A percentile compares a stretch with the other conserved stretches of the same genome.
Conservation (phyloP, 208 protist genomes). For the Leishmania gerbilli region DNA sequence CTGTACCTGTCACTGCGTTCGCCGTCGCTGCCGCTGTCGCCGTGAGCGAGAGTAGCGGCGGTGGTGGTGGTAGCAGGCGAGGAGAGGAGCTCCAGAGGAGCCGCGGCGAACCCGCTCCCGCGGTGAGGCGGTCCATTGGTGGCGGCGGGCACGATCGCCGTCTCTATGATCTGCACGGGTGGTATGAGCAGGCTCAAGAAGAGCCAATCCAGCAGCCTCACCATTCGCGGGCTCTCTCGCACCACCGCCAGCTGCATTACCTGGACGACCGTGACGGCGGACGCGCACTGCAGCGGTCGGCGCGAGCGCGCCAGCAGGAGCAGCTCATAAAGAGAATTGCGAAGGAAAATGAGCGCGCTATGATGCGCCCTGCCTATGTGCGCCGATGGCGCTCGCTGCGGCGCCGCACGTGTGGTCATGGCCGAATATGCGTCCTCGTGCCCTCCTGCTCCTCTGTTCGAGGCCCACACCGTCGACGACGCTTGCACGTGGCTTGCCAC, state of each 20-base stretch:
- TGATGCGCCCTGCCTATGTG: neutral
- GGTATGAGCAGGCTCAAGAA: neutral
- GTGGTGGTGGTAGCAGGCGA: neutral
- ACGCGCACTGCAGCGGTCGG: neutral
- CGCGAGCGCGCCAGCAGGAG: neutral
- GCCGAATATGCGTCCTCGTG: neutral
- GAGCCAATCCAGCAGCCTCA: neutral
- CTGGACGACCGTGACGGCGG: neutral
- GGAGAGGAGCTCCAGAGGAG: neutral
- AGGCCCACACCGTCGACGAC: slow-evolving; percentile 18
- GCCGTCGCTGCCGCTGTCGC: neutral
- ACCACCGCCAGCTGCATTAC: slow-evolving; percentile 10
- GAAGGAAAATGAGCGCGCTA: slow-evolving; percentile 1
- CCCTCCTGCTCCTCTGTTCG: neutral
- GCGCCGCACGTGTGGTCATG: neutral
- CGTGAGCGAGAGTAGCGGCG: too few species aligned
- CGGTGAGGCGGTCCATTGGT: neutral
- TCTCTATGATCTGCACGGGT: neutral
- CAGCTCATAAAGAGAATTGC: neutral
- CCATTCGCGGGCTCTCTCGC: neutral
- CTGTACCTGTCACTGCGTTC: neutral
- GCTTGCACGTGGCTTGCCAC: slow-evolving; percentile 12
- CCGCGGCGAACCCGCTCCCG: too few species aligned
- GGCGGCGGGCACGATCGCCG: neutral
- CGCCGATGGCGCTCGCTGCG: neutral